A percentile compares a stretch with the other conserved stretches of the same genome.
These are phyloP conservation scores for Aspergillus pseudoglaucus DNA, from an alignment of 2,329 filamentous ascomycete genomes.

Conservation along the genomic window DNA sequence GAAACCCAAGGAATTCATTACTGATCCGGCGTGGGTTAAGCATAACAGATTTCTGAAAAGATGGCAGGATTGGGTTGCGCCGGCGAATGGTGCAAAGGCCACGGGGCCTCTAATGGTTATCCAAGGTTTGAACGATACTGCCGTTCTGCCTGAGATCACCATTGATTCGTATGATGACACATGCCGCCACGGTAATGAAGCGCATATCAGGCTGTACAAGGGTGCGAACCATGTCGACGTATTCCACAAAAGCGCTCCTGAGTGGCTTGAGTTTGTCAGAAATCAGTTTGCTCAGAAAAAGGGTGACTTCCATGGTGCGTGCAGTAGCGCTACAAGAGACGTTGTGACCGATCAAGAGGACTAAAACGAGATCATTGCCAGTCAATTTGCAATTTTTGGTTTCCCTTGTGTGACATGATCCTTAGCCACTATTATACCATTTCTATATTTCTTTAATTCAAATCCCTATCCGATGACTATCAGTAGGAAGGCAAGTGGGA, in stretches of 20 bases:
- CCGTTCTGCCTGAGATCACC: conserved; percentile 1
- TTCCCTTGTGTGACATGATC: too few relatives aligned
- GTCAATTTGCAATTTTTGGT: too few relatives aligned
- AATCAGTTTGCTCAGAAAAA: conserved; percentile 1
- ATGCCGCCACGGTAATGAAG: conserved; percentile 2
- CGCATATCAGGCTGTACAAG: conserved; percentile 2
- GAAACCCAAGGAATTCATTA: background rate
- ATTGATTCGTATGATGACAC: background rate
- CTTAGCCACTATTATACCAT: too few relatives aligned
- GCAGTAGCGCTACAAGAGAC: too few relatives aligned
- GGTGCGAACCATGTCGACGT: conserved; percentile 1
- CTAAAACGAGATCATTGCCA: too few relatives aligned
- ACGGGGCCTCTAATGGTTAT: conserved; percentile 1
- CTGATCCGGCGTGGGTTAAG: background rate
- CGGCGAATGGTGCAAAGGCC: conserved; percentile 1
- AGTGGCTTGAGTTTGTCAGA: conserved; percentile 2
- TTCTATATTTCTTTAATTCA: too few relatives aligned
- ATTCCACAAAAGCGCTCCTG: background rate
- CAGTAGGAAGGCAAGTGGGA: too few relatives aligned
- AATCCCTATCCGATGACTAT: too few relatives aligned
- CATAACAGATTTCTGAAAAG: background rate
- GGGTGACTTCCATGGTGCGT: too few relatives aligned
- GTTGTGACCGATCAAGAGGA: too few relatives aligned
- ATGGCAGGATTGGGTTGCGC: conserved; percentile 2
- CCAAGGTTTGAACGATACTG: conserved; percentile 2